phyloP scores from a whole-genome alignment of 306 rosid species.

The Trifolium fragiferum region DNA sequence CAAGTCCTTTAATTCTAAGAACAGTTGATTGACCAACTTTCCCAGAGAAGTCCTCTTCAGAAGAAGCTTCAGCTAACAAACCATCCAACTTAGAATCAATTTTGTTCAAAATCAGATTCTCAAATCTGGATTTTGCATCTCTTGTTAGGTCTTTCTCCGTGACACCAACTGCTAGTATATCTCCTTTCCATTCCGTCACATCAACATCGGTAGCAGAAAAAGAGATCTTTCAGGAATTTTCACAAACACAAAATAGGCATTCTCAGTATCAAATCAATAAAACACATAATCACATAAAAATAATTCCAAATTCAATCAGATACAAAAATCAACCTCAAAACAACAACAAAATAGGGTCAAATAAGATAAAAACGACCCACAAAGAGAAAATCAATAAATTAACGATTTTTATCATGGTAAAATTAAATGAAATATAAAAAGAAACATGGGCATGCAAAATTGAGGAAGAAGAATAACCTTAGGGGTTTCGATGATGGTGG shows the following conservation, averaged over 20 bases:
- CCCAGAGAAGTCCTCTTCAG: conserved; percentile 94
- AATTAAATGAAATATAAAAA: background rate
- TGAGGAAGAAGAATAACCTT: conserved; percentile 51
- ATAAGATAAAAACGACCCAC: conserved; percentile 10
- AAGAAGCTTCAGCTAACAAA: conserved; percentile 79
- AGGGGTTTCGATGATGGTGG: conserved; percentile 56
- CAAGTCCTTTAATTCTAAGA: conserved; percentile 79
- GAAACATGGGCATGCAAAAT: conserved; percentile 18
- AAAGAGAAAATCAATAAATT: conserved; percentile 21
- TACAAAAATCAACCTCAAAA: conserved; percentile 5
- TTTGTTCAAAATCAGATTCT: conserved; percentile 75
- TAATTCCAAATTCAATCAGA: conserved; percentile 25
- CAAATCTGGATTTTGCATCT: conserved; percentile 68
- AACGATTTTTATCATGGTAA: background rate
- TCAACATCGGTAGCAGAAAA: conserved; percentile 77
- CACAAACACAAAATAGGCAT: conserved; percentile 49
- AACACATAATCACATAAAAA: background rate
- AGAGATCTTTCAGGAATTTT: conserved; percentile 60
- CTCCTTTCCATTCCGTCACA: conserved; percentile 90
- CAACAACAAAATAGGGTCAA: background rate
- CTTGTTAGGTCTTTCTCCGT: conserved; percentile 77
- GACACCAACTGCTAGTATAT: conserved; percentile 88
- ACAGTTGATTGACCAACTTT: conserved; percentile 82
- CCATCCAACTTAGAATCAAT: conserved; percentile 88
- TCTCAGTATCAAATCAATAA: conserved; percentile 42